These are phyloP conservation scores for Immersiporthe knoxdaviesiana DNA, from an alignment of 2,329 filamentous ascomycete genomes.

Conservation along the genomic window DNA sequence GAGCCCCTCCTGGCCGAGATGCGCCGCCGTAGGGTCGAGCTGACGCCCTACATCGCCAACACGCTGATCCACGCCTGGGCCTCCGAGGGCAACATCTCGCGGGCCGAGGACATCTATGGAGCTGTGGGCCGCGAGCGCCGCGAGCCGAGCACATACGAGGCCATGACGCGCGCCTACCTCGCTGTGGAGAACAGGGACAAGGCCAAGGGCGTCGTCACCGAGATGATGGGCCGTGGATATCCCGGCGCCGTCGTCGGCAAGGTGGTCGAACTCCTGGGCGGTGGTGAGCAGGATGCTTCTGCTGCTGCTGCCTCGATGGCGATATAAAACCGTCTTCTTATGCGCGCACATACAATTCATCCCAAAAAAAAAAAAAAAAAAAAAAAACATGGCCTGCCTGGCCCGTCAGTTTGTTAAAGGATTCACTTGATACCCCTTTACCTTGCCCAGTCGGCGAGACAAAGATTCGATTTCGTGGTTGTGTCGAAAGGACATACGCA, in stretches of 20 bases:
- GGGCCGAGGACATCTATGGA: conserved; percentile 79
- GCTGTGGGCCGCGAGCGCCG: conserved; percentile 76
- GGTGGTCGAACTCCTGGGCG: conserved; percentile 85
- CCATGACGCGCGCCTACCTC: conserved; percentile 93
- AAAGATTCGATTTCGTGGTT: not conserved
- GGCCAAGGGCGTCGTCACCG: conserved; percentile 79
- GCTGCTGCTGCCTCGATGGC: conserved; percentile 28
- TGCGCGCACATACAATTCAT: too few species aligned
- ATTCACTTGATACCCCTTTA: conserved; percentile 38
- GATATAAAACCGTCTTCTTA: too few species aligned
- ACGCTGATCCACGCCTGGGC: conserved; percentile 98
- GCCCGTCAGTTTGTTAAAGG: conserved; percentile 23
- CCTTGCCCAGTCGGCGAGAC: conserved; percentile 26
- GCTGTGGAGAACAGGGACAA: conserved; percentile 77
- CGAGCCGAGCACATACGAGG: conserved; percentile 97
- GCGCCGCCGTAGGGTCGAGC: conserved; percentile 71
- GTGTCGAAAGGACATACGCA: conserved; percentile 23
- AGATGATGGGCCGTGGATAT: conserved; percentile 90
- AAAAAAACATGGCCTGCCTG: too few species aligned
- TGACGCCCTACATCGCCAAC: conserved; percentile 98
- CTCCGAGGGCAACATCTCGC: conserved; percentile 75
- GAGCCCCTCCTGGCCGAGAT: conserved; percentile 77
- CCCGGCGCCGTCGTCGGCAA: conserved; percentile 91
- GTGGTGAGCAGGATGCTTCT: conserved; percentile 49
- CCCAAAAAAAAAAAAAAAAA: too few species aligned